phyloP scores from a whole-genome alignment of 495 filamentous ascomycete genomes.

The Cairneyella variabilis region DNA sequence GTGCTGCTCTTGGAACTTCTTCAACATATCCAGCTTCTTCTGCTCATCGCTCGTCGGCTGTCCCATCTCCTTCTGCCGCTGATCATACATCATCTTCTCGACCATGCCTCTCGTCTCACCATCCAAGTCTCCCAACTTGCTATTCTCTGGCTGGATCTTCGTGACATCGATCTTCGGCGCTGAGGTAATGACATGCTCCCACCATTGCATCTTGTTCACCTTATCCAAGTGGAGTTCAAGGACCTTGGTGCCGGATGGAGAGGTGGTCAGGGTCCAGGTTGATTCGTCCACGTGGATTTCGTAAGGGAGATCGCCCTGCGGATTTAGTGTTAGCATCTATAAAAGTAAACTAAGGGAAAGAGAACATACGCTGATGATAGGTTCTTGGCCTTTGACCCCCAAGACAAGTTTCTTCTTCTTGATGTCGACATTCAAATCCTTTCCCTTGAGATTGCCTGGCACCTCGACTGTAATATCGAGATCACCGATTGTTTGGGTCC shows the following conservation, averaged over 20 bases:
- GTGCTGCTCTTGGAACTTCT: conserved; percentile 64
- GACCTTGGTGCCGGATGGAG: conserved; percentile 60
- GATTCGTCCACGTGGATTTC: conserved; percentile 77
- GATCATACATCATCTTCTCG: conserved; percentile 99
- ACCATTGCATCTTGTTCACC: conserved; percentile 96
- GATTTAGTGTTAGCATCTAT: too few relatives aligned
- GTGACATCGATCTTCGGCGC: conserved; percentile 90
- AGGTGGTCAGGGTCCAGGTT: conserved; percentile 86
- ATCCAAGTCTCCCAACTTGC: conserved; percentile 84
- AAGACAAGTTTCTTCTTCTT: conserved; percentile 76
- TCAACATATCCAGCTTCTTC: conserved; percentile 85
- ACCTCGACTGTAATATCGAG: conserved; percentile 75
- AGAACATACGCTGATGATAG: conserved; percentile 73
- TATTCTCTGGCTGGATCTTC: conserved; percentile 92
- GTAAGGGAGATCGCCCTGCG: conserved; percentile 80
- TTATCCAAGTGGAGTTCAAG: conserved; percentile 93
- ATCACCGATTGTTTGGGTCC: conserved; percentile 93
- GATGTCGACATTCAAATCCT: conserved; percentile 79
- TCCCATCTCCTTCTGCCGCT: conserved; percentile 93
- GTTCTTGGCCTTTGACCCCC: conserved; percentile 82
- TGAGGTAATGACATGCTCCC: conserved; percentile 80
- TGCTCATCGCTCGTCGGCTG: conserved; percentile 86
- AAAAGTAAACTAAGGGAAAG: background rate
- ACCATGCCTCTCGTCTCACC: conserved; percentile 97
- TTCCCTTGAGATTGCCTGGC: conserved; percentile 74